Base-by-base conservation (phyloP, 495 filamentous ascomycete species). In the Trichoderma virens region DNA sequence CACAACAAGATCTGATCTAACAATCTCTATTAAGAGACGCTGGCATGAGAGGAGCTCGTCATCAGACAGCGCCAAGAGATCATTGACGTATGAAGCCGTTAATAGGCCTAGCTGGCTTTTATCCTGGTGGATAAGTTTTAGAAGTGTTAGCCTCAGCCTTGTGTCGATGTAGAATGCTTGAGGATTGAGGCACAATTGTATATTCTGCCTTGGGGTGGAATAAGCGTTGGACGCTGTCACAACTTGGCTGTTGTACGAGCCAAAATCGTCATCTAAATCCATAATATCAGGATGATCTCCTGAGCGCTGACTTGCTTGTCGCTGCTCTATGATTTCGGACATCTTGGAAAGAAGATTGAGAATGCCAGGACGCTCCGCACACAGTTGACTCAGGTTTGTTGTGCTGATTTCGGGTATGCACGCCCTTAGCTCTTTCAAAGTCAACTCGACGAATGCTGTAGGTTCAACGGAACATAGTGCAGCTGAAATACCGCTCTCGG, bases 211-310 rank as follows among this genome's bases (percentile, higher is more conserved):
- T 23, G 80, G 75, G 34, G 84, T 68, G 2, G 74, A 69, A 20
- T 68, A 54, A 28, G 62, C 64, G 45, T 71, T 75, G 18, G 71
- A 67, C 3, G 70, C 69, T 23, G 67, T 45, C 70, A 75, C 79
- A 59, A 65, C 73, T 43, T 79, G 78, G 66, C 81, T 86, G 59
- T 71, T 69, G 59, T 85, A 80, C 3, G 81, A 80, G 31, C 85
- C 82, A 31, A 92, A 86, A 16, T 81, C 83, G 61, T 88, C 85
- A 67, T 96, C 92, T 27, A 96, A 70, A 64, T 96, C 92, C 90
- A 96, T 92, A 16, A 76, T 67, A 68, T 93, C 87, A 38, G 76
- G 73, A 14, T 70, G 65, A 0, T 73, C 66, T 5, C 66, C 62
- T 18, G 70, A 71, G 6, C 68, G 67, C 41, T 71, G 71, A 31